A percentile compares a stretch with the other conserved stretches of the same genome.
phyloP scores from a whole-genome alignment of 1,139 yeast genomes.

The Scheffersomyces lignicola region DNA sequence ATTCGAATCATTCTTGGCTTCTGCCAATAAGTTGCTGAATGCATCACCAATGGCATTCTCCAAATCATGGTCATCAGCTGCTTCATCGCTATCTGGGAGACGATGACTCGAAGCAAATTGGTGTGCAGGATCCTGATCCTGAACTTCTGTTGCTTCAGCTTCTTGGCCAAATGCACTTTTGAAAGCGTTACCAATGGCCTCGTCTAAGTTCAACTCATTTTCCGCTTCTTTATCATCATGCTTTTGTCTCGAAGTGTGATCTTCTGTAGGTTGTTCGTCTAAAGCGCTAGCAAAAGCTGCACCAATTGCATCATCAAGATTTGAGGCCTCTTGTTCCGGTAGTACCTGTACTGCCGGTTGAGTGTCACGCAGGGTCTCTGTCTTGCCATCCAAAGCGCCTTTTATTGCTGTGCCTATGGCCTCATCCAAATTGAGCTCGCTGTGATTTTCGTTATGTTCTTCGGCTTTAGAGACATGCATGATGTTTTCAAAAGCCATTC shows the following conservation, averaged over 20 bases:
- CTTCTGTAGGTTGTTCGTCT: background rate
- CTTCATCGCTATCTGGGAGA: background rate
- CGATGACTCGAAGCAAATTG: background rate
- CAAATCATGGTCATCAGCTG: constrained; percentile 15
- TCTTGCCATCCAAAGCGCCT: constrained; percentile 5
- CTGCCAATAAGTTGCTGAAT: background rate
- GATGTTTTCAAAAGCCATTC: constrained; percentile 22
- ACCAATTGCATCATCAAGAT: constrained; percentile 22
- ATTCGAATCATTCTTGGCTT: constrained; percentile 5
- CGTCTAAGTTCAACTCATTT: constrained; percentile 15
- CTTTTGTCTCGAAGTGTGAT: constrained; percentile 3
- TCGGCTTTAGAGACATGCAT: background rate
- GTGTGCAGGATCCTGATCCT: background rate
- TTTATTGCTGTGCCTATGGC: constrained; percentile 26
- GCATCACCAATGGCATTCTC: constrained; percentile 28
- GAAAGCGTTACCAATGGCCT: constrained; percentile 26
- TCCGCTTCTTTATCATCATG: constrained; percentile 4
- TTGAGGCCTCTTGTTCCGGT: constrained; percentile 9
- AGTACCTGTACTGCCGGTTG: no score
- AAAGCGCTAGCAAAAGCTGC: constrained; percentile 17
- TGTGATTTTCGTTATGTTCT: background rate
- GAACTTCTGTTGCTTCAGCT: constrained; percentile 4
- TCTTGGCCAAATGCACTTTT: constrained; percentile 9
- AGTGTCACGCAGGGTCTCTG: no score
- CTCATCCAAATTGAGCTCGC: constrained; percentile 16